Base-by-base conservation (phyloP, 441 rosid species). In the Populus tomentosa region DNA sequence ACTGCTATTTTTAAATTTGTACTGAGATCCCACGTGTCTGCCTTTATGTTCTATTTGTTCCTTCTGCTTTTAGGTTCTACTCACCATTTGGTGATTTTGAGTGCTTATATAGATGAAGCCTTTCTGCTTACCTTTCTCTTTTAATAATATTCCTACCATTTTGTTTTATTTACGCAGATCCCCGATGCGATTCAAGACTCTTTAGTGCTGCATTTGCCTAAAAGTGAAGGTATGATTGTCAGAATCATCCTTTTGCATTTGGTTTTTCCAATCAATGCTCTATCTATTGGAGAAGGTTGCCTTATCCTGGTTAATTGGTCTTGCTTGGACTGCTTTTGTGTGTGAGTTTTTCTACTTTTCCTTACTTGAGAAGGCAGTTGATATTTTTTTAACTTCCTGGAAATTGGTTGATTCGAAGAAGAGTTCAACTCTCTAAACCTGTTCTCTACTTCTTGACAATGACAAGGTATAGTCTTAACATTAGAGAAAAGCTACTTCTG, bases 161-260 rank as follows among this genome's bases (percentile, higher is more conserved):
- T 18, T 81, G 63, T 59, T 75, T 50, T 10, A 32, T 73, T 77
- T 67, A 36, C 85, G 81, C 87, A 90, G 97, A 80, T 80, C 63
- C 80, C 68, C 77, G 84, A 81, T 75, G 85, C 63, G 73, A 73
- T 75, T 71, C 85, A 83, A 75, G 84, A 83, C 72, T 76, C 86
- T 81, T 77, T 67, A 68, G 83, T 67, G 40, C 78, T 77, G 73
- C 38, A 33, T 78, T 78, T 85, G 14, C 83, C 75, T 72, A 71
- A 74, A 71, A 79, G 72, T 63, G 84, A 84, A 85, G 98, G 98
- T 93, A 87, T 69, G 42, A 53, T 33, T 79, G 82, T 78, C 59
- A 73, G 67, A 77, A 72, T 80, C 71, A 38, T 77, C 69, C 42
- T 81, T 53, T 35, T 62, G 61, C 9, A 61, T 61, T 21, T 61